These are phyloP conservation scores for Acanthamoeba triangularis DNA, from an alignment of 208 protist genomes.

Conservation along the genomic window DNA sequence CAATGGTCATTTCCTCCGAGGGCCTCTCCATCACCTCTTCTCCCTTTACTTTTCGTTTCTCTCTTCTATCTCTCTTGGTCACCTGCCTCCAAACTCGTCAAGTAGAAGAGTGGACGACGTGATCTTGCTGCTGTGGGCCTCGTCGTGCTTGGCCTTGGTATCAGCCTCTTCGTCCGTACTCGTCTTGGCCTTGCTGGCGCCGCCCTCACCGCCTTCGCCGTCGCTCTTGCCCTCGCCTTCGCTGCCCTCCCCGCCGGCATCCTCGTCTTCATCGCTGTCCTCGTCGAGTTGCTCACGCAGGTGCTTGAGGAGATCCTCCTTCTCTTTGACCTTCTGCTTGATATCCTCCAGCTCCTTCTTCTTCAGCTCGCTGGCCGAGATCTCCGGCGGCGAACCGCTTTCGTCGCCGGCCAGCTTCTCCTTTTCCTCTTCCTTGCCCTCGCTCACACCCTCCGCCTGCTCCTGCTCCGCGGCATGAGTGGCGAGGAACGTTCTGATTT, in stretches of 20 bases:
- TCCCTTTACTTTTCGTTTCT: too few species aligned
- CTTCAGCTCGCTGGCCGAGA: slow-evolving; percentile 10
- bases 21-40: neutral
- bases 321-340: slow-evolving; percentile 39
- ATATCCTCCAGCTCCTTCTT: slow-evolving; percentile 33
- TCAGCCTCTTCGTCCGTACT: neutral
- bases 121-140: neutral
- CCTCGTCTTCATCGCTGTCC: neutral
- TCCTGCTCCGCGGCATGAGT: neutral
- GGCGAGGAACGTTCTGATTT: neutral
- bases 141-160: neutral
- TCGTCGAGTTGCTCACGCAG: neutral
- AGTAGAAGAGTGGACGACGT: neutral
- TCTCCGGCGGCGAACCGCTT: neutral
- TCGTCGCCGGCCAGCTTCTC: neutral
- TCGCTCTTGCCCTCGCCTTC: neutral
- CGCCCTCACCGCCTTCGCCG: neutral
- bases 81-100: neutral
- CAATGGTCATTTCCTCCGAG: neutral
- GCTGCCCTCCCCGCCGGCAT: neutral
- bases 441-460: neutral
- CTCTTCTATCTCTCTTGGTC: too few species aligned
- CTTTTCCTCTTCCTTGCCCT: neutral
- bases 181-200: neutral
- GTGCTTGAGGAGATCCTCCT: neutral